A percentile compares a stretch with the other conserved stretches of the same genome.
phyloP scores from a whole-genome alignment of 2,329 filamentous ascomycete genomes.

The Fusarium pseudocircinatum region DNA sequence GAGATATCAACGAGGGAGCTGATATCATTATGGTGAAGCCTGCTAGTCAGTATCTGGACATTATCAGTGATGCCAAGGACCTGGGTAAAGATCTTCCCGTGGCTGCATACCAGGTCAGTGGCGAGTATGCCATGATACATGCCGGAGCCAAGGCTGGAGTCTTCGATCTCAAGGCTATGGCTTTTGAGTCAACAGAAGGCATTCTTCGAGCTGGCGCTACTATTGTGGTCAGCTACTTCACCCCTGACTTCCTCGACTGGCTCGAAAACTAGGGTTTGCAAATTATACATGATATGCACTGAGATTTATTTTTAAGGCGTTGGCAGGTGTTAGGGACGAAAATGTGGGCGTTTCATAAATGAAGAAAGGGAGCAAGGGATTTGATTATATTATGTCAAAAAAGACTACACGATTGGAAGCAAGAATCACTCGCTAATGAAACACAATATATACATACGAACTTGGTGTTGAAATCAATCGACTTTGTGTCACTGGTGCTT shows the following conservation, averaged over 20 bases:
- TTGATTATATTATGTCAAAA: neutral
- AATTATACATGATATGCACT: slow-evolving; percentile 14
- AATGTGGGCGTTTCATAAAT: slow-evolving; percentile 18
- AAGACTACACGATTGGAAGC: neutral
- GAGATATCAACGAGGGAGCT: slow-evolving; percentile 92
- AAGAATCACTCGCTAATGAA: neutral
- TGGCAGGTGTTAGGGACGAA: slow-evolving; percentile 14
- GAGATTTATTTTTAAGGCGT: slow-evolving; percentile 12
- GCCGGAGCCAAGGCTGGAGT: slow-evolving; percentile 95
- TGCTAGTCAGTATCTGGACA: slow-evolving; percentile 93
- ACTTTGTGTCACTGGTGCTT: neutral
- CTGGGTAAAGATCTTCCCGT: slow-evolving; percentile 90
- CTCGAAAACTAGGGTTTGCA: slow-evolving; percentile 58
- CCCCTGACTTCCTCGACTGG: slow-evolving; percentile 80
- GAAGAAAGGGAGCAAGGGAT: slow-evolving; percentile 8
- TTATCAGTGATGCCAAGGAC: slow-evolving; percentile 97
- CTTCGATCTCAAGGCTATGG: slow-evolving; percentile 94
- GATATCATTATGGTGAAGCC: slow-evolving; percentile 99
- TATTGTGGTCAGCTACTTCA: slow-evolving; percentile 95
- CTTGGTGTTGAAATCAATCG: neutral
- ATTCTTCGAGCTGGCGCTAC: slow-evolving; percentile 93
- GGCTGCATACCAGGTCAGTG: slow-evolving; percentile 95
- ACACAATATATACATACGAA: neutral
- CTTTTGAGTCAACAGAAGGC: slow-evolving; percentile 91
- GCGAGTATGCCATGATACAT: slow-evolving; percentile 98